phyloP scores from a whole-genome alignment of 163 green algal genomes.

The Coccomyxa subellipsoidea region DNA sequence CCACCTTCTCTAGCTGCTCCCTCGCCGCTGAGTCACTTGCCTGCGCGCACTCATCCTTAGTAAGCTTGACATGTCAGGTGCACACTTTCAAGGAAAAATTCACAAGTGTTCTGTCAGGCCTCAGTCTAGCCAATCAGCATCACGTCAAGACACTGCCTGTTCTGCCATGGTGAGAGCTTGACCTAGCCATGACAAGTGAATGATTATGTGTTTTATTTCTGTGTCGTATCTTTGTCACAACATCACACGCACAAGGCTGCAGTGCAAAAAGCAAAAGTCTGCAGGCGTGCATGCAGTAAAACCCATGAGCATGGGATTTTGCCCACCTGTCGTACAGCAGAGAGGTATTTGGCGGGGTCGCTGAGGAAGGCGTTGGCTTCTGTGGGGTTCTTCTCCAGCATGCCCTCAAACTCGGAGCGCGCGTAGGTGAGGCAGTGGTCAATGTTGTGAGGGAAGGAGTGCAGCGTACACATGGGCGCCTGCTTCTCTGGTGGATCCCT shows the following conservation, averaged over 20 bases:
- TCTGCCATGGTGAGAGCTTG: too few species aligned
- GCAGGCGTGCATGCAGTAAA: too few species aligned
- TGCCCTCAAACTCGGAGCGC: constrained; percentile 91
- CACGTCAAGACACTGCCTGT: too few species aligned
- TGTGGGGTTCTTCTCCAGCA: constrained; percentile 84
- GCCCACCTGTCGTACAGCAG: constrained; percentile 11
- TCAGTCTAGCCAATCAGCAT: too few species aligned
- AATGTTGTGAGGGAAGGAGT: constrained; percentile 99
- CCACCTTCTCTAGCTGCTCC: constrained; percentile 85
- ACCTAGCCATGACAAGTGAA: too few species aligned
- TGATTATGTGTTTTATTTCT: too few species aligned
- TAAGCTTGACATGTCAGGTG: background rate
- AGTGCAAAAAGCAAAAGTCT: too few species aligned
- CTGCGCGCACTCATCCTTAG: background rate
- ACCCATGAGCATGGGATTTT: background rate
- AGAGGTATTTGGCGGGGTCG: constrained; percentile 77
- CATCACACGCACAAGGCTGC: too few species aligned
- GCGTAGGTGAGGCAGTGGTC: constrained; percentile 97
- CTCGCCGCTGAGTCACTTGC: constrained; percentile 63
- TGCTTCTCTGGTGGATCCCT: constrained; percentile 97
- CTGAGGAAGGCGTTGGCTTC: constrained; percentile 91
- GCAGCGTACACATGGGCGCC: constrained; percentile 98
- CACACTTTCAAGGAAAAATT: too few species aligned
- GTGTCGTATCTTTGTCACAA: too few species aligned
- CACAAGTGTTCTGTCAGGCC: too few species aligned